A percentile compares a stretch with the other conserved stretches of the same genome.
These are phyloP conservation scores for Venturia oleaginea DNA, from an alignment of 2,329 filamentous ascomycete species.

Conservation along the genomic window DNA sequence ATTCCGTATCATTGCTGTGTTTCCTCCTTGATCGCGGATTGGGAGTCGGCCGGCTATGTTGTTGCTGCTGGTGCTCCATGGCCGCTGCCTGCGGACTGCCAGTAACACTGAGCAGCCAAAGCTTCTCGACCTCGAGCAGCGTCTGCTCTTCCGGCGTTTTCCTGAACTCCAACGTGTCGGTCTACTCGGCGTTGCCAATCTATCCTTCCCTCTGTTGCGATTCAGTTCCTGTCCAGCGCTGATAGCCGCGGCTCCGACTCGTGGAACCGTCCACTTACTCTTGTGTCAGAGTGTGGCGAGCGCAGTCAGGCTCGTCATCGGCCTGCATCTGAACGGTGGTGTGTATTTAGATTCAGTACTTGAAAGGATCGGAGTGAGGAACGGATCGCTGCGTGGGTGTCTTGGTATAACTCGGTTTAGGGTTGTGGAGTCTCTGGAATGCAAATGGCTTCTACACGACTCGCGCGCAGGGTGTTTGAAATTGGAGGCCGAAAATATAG, in stretches of 20 bases:
- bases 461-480: background rate
- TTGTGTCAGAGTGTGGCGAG: conserved; percentile 1
- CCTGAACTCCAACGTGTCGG: conserved; percentile 8
- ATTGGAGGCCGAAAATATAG: background rate
- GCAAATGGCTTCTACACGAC: background rate
- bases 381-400: background rate
- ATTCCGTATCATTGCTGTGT: background rate
- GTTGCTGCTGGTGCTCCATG: conserved; percentile 7
- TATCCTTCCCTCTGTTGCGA: background rate
- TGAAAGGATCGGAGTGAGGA: background rate
- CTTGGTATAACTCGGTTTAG: background rate
- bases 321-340: conserved; percentile 4
- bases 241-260: background rate
- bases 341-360: background rate
- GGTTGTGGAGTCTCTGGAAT: background rate
- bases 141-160: conserved; percentile 7
- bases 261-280: background rate
- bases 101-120: conserved; percentile 9
- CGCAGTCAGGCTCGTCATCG: conserved; percentile 5
- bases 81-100: background rate
- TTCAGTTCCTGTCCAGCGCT: background rate
- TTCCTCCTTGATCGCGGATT: conserved; percentile 6
- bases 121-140: conserved; percentile 14
- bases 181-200: background rate
- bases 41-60: background rate